Conservation (phyloP, 2,329 filamentous ascomycete species). For the Hypomyces rosellus region DNA sequence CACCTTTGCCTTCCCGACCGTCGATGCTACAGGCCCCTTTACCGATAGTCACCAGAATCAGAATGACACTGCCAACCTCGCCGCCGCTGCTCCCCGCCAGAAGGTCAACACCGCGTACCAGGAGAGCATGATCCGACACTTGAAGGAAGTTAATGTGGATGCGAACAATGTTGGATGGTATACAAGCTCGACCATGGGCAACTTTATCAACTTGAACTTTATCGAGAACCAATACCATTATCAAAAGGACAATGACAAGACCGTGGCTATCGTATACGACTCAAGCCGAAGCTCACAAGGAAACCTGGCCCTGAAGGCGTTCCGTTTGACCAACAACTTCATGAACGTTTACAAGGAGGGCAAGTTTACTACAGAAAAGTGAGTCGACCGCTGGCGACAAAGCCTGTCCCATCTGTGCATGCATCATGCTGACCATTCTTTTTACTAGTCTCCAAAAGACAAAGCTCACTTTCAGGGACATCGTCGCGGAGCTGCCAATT, state of each 20-base stretch:
- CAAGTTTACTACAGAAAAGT: conserved; percentile 97
- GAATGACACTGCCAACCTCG: conserved; percentile 66
- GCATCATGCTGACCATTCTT: conserved; percentile 3
- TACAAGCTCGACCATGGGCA: conserved; percentile 96
- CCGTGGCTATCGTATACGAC: conserved; percentile 87
- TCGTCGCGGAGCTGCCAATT: conserved; percentile 84
- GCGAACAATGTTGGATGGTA: conserved; percentile 99
- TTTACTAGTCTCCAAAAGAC: conserved; percentile 77
- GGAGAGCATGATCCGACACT: conserved; percentile 92
- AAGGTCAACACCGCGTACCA: conserved; percentile 88
- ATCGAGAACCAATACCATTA: conserved; percentile 98
- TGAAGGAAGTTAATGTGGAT: conserved; percentile 96
- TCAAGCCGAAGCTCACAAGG: conserved; percentile 93
- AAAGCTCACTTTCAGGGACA: conserved; percentile 88
- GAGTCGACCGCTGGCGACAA: conserved; percentile 27
- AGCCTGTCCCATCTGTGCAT: neutral
- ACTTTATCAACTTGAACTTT: conserved; percentile 90
- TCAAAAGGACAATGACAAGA: conserved; percentile 89
- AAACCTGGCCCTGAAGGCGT: conserved; percentile 80
- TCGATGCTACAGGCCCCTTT: conserved; percentile 63
- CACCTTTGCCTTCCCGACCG: conserved; percentile 84
- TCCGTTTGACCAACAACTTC: conserved; percentile 80
- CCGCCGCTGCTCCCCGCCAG: conserved; percentile 82
- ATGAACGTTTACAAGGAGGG: conserved; percentile 91
- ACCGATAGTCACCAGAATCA: conserved; percentile 59